Conservation (phyloP, 768 basidiomycete genomes). For the Trametopsis cervina region DNA sequence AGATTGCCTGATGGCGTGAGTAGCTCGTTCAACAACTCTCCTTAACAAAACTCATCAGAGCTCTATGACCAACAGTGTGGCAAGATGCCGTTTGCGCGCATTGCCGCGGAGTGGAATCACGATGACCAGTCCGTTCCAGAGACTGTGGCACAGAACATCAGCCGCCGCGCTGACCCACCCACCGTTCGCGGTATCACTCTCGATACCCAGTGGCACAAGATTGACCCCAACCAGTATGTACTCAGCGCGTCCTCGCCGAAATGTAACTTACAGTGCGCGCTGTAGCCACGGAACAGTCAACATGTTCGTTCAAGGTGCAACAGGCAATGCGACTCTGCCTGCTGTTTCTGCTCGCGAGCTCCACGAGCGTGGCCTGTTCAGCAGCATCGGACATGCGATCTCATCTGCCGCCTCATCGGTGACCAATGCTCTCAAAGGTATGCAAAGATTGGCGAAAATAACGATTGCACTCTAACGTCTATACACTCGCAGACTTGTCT, state of each 20-base stretch:
- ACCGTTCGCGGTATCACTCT: conserved; percentile 35
- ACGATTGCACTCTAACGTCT: too few species aligned
- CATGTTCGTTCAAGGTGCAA: conserved; percentile 4
- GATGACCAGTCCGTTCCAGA: conserved; percentile 37
- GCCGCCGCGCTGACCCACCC: conserved; percentile 29
- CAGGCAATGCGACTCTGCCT: conserved; percentile 1
- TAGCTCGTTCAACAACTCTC: not conserved
- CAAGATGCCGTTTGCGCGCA: conserved; percentile 24
- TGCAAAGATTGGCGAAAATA: too few species aligned
- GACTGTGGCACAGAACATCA: conserved; percentile 21
- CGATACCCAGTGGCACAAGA: conserved; percentile 31
- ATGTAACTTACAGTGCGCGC: not conserved
- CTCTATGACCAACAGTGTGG: conserved; percentile 21
- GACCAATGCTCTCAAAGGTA: not conserved
- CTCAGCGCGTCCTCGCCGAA: not conserved
- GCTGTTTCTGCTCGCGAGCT: not conserved
- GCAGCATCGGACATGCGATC: not conserved
- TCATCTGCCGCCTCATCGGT: not conserved
- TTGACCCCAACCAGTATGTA: conserved; percentile 16
- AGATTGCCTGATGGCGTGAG: conserved; percentile 43
- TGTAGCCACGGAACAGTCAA: conserved; percentile 5
- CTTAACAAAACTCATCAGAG: too few species aligned
- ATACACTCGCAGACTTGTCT: conserved; percentile 1
- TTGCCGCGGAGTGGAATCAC: conserved; percentile 34
- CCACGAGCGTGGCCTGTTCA: not conserved